These are phyloP conservation scores for Irpex rosettiformis DNA, from an alignment of 1,284 basidiomycete species.

Conservation along the genomic window DNA sequence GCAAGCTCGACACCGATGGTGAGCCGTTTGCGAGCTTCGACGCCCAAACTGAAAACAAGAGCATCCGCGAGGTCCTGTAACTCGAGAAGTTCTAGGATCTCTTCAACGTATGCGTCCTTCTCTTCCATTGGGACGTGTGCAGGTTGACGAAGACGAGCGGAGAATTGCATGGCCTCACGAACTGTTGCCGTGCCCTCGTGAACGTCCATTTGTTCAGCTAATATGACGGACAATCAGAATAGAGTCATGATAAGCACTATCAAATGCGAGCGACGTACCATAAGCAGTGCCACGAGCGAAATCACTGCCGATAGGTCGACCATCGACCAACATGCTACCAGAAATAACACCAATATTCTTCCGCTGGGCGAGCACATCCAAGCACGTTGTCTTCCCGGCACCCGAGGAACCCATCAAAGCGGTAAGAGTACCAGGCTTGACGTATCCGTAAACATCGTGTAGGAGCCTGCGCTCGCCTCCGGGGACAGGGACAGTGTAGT, in stretches of 20 bases:
- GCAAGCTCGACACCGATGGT: conserved; percentile 90
- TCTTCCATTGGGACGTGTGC: conserved; percentile 67
- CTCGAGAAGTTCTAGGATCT: conserved; percentile 71
- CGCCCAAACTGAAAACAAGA: conserved; percentile 56
- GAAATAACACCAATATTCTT: conserved; percentile 84
- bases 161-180: conserved; percentile 88
- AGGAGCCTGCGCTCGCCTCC: conserved; percentile 70
- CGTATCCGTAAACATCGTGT: conserved; percentile 86
- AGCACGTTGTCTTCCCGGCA: conserved; percentile 77
- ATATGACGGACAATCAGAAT: conserved; percentile 32
- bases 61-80: conserved; percentile 64
- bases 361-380: conserved; percentile 87
- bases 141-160: conserved; percentile 87
- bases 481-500: conserved; percentile 73
- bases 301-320: conserved; percentile 67
- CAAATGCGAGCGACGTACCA: conserved; percentile 34
- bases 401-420: conserved; percentile 82
- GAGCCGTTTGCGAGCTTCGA: conserved; percentile 82
- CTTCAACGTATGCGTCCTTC: conserved; percentile 80
- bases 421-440: conserved; percentile 82
- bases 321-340: conserved; percentile 82
- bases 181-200: conserved; percentile 87
- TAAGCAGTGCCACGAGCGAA: conserved; percentile 83
- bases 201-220: conserved; percentile 86
- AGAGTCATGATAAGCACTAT: conserved; percentile 18